Base-by-base conservation (phyloP, 371 early-diverging fungal genomes). In the Apophysomyces sp. region DNA sequence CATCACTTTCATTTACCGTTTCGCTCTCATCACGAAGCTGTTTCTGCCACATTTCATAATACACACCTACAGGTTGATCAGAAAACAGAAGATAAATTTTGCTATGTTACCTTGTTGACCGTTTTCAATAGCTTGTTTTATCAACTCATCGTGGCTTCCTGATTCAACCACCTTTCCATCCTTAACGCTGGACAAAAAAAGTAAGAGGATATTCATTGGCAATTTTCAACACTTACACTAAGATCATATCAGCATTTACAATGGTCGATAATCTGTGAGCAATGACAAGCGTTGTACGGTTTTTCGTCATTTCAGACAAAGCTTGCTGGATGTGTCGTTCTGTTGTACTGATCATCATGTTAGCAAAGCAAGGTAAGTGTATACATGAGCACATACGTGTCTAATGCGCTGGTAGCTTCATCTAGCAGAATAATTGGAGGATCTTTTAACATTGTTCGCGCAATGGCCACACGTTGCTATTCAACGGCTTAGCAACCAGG, bases 241-340 rank as follows among this genome's bases (percentile, higher is more conserved):
- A 65, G 40, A 93, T 92, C 63, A 84, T 66, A 65, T 93, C 92
- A 9, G 91, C 91, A 55, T 90, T 81, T n/a, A 90, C 82, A 57
- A 93, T 88, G 0, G 94, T 93, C 9, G 89, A 88, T 36, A 98
- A 74, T 26, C 98, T 89, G 74, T 98, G 98, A 2, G 98, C 97
- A 74, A 99, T 94, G 24, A 95, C 87, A 13, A 99, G 78, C 3
- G 98, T 97, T 5, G 98, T 97, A 55, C 97, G 81, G 68, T 92
- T 83, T 49, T 86, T 78, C 15, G 94, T 86, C 74, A 88, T 85
- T 8, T 77, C 73, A 9, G 76, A 76, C 32, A 89, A 66, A 12
- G 89, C 86, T 30, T 86, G 69, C 72, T 94, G 89, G 66, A 93
- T 89, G 55, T 92, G 84, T 27, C 89, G 80, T 69, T 98, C 98